Percentiles rank a stretch among this genome's conserved stretches.
Conservation (phyloP, 2,329 filamentous ascomycete genomes). For the Metarhizium anisopliae region DNA sequence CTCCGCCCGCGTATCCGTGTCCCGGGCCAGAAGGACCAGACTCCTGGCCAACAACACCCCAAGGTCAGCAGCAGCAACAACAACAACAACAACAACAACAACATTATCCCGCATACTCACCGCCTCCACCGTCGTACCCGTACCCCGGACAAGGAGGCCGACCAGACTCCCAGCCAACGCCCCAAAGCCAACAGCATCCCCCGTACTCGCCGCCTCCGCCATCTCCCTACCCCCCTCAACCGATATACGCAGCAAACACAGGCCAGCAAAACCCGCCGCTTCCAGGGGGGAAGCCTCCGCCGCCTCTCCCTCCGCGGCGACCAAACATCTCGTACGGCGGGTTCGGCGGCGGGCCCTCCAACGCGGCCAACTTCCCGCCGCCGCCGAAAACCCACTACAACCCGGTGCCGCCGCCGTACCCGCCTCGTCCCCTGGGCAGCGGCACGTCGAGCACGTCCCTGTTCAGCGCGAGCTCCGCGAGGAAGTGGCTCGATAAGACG, state of each 20-base stretch:
- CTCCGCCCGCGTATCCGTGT: constrained; percentile 1
- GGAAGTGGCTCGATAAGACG: constrained; percentile 27
- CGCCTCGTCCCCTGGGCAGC: constrained; percentile 11
- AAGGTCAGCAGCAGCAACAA: too few relatives aligned
- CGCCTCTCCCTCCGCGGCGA: constrained; percentile 20
- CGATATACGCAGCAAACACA: constrained; percentile 4
- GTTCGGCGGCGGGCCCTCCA: constrained; percentile 13
- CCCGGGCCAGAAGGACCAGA: neutral
- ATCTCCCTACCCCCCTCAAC: constrained; percentile 6
- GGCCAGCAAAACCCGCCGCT: neutral
- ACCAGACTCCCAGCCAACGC: neutral
- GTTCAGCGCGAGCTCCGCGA: constrained; percentile 23
- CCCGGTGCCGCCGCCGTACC: constrained; percentile 11
- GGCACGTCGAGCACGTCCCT: constrained; percentile 13
- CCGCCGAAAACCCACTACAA: constrained; percentile 23
- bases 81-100: neutral
- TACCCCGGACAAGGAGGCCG: neutral
- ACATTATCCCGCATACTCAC: constrained; percentile 2
- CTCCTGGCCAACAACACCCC: neutral
- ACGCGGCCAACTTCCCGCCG: constrained; percentile 18
- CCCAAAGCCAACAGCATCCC: neutral
- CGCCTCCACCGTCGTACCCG: constrained; percentile 1
- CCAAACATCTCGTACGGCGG: constrained; percentile 10
- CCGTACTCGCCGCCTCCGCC: constrained; percentile 2
- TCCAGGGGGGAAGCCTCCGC: constrained; percentile 8